phyloP scores from a whole-genome alignment of 208 protist genomes.

The Polymyxa betae region DNA sequence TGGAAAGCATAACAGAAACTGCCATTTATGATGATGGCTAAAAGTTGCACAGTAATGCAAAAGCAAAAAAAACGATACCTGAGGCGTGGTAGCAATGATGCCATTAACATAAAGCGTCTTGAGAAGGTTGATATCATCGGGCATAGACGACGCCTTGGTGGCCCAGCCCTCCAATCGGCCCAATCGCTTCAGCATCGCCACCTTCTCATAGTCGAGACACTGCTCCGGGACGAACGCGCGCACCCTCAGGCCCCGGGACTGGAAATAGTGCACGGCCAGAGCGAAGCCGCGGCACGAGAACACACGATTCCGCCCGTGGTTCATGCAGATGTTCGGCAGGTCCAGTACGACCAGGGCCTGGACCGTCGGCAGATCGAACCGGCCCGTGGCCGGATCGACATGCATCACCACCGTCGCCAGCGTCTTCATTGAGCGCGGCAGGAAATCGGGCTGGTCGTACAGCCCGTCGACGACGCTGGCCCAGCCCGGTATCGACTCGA shows the following conservation, averaged over 20 bases:
- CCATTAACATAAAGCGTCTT: neutral
- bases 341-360: neutral
- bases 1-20: no score
- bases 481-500: slow-evolving; percentile 2
- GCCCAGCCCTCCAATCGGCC: neutral
- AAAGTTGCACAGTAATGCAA: no score
- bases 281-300: neutral
- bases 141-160: neutral
- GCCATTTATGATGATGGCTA: no score
- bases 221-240: neutral
- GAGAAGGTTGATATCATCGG: neutral
- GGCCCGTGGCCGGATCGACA: neutral
- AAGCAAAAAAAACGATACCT: no score
- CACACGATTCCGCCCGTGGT: neutral
- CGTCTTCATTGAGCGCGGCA: neutral
- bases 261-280: neutral
- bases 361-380: neutral
- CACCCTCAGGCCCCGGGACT: neutral
- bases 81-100: neutral
- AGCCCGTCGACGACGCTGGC: neutral
- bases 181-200: neutral
- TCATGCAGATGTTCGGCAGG: slow-evolving; percentile 1
- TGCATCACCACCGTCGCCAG: neutral
- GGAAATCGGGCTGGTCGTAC: neutral
- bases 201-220: slow-evolving; percentile 8